These are phyloP conservation scores for Tranzscheliella williamsii DNA, from an alignment of 1,284 basidiomycete species.

Conservation along the genomic window DNA sequence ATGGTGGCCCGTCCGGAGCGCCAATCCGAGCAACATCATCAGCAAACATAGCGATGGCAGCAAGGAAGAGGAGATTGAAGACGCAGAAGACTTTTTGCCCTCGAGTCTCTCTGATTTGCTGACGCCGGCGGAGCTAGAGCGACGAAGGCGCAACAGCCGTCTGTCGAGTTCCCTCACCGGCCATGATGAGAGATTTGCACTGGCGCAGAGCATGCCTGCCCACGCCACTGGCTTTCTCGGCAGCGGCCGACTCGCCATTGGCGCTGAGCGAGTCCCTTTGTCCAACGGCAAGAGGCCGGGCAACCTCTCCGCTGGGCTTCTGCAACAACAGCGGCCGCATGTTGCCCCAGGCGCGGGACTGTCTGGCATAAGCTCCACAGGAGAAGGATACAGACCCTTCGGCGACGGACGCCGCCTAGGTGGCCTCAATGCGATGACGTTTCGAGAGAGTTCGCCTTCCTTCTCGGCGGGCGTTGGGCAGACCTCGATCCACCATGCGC, in stretches of 20 bases:
- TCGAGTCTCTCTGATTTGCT: slow-evolving; percentile 57
- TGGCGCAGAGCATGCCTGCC: slow-evolving; percentile 50
- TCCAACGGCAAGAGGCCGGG: slow-evolving; percentile 8
- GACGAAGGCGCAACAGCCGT: slow-evolving; percentile 34
- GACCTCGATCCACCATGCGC: slow-evolving; percentile 68
- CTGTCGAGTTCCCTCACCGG: slow-evolving; percentile 28
- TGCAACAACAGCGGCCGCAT: slow-evolving; percentile 19
- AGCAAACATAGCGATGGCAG: not conserved
- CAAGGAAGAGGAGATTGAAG: slow-evolving; percentile 34
- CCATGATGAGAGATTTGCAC: slow-evolving; percentile 11
- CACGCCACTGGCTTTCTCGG: slow-evolving; percentile 4
- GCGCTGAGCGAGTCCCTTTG: slow-evolving; percentile 9
- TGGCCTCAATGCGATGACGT: slow-evolving; percentile 27
- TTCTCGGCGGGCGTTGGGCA: slow-evolving; percentile 19
- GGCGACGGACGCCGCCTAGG: slow-evolving; percentile 8
- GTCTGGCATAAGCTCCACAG: too few species aligned
- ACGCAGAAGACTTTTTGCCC: slow-evolving; percentile 64
- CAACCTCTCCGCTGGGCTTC: slow-evolving; percentile 35
- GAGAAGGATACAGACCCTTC: slow-evolving; percentile 9
- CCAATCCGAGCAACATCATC: slow-evolving; percentile 1
- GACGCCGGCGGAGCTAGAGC: slow-evolving; percentile 58
- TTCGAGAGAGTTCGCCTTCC: slow-evolving; percentile 9
- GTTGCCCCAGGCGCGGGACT: not conserved
- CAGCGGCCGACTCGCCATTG: slow-evolving; percentile 9
- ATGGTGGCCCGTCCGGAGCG: slow-evolving; percentile 21